phyloP scores from a whole-genome alignment of 2,329 filamentous ascomycete species.

The Monosporascus ibericus region DNA sequence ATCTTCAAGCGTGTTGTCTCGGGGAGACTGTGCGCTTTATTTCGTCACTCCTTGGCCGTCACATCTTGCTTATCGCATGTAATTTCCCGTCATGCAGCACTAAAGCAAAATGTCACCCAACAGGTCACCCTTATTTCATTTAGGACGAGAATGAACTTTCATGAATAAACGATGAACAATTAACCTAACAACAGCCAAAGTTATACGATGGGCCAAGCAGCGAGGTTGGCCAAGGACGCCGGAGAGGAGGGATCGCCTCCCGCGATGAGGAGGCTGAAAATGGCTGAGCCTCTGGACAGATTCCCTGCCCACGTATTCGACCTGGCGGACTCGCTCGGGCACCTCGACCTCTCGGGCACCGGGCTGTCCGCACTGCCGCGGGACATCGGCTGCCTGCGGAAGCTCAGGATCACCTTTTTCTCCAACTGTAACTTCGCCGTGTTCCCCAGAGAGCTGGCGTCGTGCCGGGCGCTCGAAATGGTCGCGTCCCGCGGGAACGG shows the following conservation, averaged over 20 bases:
- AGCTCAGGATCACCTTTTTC: slow-evolving; percentile 40
- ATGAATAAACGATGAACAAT: no score
- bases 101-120: no score
- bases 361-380: slow-evolving; percentile 34
- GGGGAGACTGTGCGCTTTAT: neutral
- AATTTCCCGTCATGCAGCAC: no score
- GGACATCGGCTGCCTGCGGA: slow-evolving; percentile 32
- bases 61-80: no score
- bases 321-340: slow-evolving; percentile 34
- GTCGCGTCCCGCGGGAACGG: slow-evolving; percentile 41
- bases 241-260: neutral
- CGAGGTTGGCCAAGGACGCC: no score
- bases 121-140: no score
- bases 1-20: neutral
- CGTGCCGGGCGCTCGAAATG: slow-evolving; percentile 41
- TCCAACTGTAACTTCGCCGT: slow-evolving; percentile 37
- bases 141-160: no score
- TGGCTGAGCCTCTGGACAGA: slow-evolving; percentile 24
- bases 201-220: no score
- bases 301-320: slow-evolving; percentile 36
- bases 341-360: slow-evolving; percentile 43
- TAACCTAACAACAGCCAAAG: no score
- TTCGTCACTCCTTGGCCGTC: neutral
- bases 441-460: slow-evolving; percentile 36
- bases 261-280: slow-evolving; percentile 28